Conservation (phyloP, 1,139 yeast species). For the Diutina mesorugosa region DNA sequence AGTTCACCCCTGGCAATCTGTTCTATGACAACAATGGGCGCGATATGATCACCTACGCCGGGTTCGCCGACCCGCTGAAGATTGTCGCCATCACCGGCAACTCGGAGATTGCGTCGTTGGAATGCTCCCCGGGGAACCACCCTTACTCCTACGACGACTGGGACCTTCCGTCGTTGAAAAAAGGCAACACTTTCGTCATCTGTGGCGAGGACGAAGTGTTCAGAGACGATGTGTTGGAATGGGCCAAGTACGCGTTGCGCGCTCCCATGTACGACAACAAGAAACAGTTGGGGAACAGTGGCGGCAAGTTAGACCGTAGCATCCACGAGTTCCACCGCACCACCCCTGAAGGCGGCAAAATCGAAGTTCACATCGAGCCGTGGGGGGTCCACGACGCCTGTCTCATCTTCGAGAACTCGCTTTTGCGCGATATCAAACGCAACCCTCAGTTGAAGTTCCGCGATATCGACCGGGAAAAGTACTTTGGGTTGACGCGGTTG, state of each 20-base stretch:
- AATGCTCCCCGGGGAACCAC: conserved; percentile 11
- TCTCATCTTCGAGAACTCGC: conserved; percentile 20
- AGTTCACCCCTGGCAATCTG: conserved; percentile 17
- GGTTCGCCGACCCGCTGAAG: conserved; percentile 5
- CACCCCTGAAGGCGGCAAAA: neutral
- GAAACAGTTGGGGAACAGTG: conserved; percentile 6
- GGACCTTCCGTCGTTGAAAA: neutral
- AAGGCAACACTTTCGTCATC: conserved; percentile 14
- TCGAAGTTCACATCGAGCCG: conserved; percentile 21
- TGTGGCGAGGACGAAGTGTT: conserved; percentile 32
- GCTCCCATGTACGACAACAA: conserved; percentile 12
- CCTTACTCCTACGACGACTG: conserved; percentile 9
- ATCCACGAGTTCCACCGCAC: neutral
- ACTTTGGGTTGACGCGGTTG: conserved; percentile 6
- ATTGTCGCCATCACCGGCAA: conserved; percentile 7
- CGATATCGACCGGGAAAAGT: conserved; percentile 9
- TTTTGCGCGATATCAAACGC: conserved; percentile 4
- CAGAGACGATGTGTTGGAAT: conserved; percentile 27
- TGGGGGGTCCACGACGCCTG: conserved; percentile 31
- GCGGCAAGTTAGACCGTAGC: neutral
- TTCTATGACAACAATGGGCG: conserved; percentile 18
- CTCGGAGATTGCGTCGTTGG: conserved; percentile 8
- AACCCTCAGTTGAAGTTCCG: conserved; percentile 5
- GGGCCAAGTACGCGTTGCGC: conserved; percentile 21
- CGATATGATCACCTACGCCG: conserved; percentile 17